phyloP scores from a whole-genome alignment of 805 yeast species.

The Nakazawaea holstii region DNA sequence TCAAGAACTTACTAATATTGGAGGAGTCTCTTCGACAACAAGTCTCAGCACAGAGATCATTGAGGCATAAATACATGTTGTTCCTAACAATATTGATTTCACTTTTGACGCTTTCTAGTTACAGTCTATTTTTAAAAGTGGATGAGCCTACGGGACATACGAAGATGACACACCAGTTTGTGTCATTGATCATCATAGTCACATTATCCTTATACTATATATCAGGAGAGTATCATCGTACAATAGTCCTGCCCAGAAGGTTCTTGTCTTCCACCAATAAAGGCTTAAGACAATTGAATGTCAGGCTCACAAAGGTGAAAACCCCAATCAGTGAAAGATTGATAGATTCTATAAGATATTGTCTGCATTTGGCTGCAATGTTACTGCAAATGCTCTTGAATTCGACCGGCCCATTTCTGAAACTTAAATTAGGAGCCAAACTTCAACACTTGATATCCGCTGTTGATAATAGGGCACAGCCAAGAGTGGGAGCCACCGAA shows the following conservation, averaged over 20 bases:
- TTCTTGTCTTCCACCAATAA: conserved; percentile 82
- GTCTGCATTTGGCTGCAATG: not conserved
- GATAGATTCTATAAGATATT: conserved; percentile 21
- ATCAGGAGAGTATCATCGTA: conserved; percentile 85
- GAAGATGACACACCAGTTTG: conserved; percentile 42
- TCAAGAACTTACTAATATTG: conserved; percentile 72
- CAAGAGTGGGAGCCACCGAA: conserved; percentile 68
- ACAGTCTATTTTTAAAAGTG: conserved; percentile 26
- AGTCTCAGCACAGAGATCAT: conserved; percentile 60
- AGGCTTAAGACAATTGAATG: conserved; percentile 79
- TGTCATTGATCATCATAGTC: conserved; percentile 55
- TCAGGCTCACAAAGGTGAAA: conserved; percentile 63
- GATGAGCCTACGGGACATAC: conserved; percentile 24
- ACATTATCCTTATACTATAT: conserved; percentile 74
- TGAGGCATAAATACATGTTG: conserved; percentile 57
- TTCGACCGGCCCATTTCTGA: conserved; percentile 8
- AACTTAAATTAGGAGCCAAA: conserved; percentile 2
- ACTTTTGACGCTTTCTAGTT: conserved; percentile 29
- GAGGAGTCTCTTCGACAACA: conserved; percentile 86
- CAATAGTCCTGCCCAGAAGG: conserved; percentile 75
- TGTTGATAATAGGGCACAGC: conserved; percentile 39
- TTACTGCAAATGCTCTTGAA: not conserved
- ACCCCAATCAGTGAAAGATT: conserved; percentile 30
- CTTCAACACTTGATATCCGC: conserved; percentile 4
- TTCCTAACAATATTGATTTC: conserved; percentile 42